A percentile compares a stretch with the other conserved stretches of the same genome.
These are phyloP conservation scores for Claviceps africana DNA, from an alignment of 2,329 filamentous ascomycete species.

Conservation along the genomic window DNA sequence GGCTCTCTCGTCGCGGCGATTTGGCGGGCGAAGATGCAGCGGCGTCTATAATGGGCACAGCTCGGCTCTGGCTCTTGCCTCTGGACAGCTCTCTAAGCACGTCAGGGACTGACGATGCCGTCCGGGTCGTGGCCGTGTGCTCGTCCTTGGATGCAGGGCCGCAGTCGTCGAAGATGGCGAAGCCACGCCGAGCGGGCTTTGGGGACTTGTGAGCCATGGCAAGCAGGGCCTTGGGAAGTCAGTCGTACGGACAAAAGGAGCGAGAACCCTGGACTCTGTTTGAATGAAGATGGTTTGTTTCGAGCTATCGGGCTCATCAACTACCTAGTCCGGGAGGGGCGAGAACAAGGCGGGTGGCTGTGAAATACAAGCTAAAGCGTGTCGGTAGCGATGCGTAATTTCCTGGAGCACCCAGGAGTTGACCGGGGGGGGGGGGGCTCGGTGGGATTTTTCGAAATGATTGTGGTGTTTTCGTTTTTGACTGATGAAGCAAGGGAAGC, in stretches of 20 bases:
- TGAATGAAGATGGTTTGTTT: neutral
- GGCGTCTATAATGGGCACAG: neutral
- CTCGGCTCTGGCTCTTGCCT: conserved; percentile 2
- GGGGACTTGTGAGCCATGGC: conserved; percentile 1
- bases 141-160: neutral
- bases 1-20: neutral
- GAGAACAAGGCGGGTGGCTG: neutral
- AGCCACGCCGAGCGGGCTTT: neutral
- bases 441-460: neutral
- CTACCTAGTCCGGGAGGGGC: conserved; percentile 1
- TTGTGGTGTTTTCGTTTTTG: neutral
- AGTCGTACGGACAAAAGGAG: neutral
- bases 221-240: neutral
- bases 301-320: neutral
- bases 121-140: neutral
- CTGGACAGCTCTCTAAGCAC: conserved; percentile 5
- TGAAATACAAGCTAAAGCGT: conserved; percentile 1
- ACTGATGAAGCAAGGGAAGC: neutral
- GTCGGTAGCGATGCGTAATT: conserved; percentile 3
- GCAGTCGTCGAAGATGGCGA: conserved; percentile 4
- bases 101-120: neutral
- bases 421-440: neutral
- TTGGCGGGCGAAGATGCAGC: conserved; percentile 1
- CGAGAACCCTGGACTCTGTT: neutral
- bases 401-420: conserved; percentile 1